Evolutionary conservation across 2,329 filamentous ascomycete species (phyloP).

Genomic region (Fusarium algeriense): DNA sequence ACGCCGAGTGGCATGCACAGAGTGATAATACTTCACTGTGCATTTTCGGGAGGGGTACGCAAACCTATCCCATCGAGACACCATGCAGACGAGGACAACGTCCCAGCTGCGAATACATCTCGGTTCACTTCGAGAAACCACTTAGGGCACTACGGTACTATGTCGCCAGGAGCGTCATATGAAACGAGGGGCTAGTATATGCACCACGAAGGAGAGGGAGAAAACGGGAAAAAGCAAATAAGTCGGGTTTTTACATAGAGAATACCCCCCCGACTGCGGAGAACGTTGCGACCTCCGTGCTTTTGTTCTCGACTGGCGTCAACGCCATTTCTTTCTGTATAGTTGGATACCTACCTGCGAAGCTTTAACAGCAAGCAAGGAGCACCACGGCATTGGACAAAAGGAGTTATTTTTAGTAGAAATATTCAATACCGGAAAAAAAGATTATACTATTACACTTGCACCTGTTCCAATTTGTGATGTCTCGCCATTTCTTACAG

Average conservation of each 20-base stretch:
- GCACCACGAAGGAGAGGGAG: conserved; percentile 19
- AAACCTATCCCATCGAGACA: conserved; percentile 18
- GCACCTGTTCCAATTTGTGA: neutral
- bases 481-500: neutral
- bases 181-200: conserved; percentile 17
- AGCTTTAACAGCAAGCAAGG: conserved; percentile 45
- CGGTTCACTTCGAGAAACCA: conserved; percentile 27
- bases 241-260: conserved; percentile 24
- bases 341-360: conserved; percentile 35
- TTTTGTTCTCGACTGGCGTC: conserved; percentile 37
- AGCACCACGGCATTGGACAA: conserved; percentile 41
- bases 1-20: conserved; percentile 31
- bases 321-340: conserved; percentile 40
- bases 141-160: conserved; percentile 33
- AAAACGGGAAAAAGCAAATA: conserved; percentile 18
- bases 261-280: conserved; percentile 38
- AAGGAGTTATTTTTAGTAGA: conserved; percentile 31
- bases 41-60: conserved; percentile 23
- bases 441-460: conserved; percentile 24
- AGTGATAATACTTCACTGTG: conserved; percentile 24
- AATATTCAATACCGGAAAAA: conserved; percentile 35
- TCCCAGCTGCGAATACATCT: conserved; percentile 9
- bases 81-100: conserved; percentile 2
- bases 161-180: conserved; percentile 29
- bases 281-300: conserved; percentile 31